Base-by-base conservation (phyloP, 345 rosid species). In the Viola odorata region DNA sequence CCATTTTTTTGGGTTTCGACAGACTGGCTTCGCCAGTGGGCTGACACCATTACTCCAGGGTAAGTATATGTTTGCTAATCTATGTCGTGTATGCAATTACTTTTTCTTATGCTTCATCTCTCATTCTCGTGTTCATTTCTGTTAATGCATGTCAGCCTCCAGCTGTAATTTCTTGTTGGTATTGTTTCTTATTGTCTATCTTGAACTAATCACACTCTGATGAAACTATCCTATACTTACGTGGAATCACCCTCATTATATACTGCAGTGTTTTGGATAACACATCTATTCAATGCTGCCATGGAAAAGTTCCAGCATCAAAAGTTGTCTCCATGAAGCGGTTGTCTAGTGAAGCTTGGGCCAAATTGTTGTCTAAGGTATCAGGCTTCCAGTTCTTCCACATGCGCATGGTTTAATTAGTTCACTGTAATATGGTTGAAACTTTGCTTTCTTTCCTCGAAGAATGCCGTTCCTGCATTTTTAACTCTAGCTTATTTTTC, bases 11-110 rank as follows among this genome's bases (percentile, higher is more conserved):
- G 99, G 99, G 75, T 87, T 72, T 83, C 91, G 65, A 69, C 79
- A 13, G 95, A 86, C 62, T 94, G 99, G 99, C 89, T 94, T 76
- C 96, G 91, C 70, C 83, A 79, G 60, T 94, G 99, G 99, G 89
- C 95, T 60, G 97, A 94, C 71, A 78, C 69, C 60, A 62, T 87
- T 63, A 63, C 63, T 40, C 83, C 96, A 47, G 78, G 80, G 99
- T 92, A 84, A 73, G 97, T 72, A 8, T 39, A 13, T 62, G 55
- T 48, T 37, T 58, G 64, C n/a, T 65, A 53, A 10, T 42, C 0
- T 7, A 0, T 60, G 41, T 17, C 60, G 53, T 17, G 57, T 54
- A 57, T 70, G 41, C 36, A 41, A 15, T 23, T 39, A 45, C 16
- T 32, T 32, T 2, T 45, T 4, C 37, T 5, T 41, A 44, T 51